phyloP scores from a whole-genome alignment of 345 rosid species.

The Combretum micranthum region DNA sequence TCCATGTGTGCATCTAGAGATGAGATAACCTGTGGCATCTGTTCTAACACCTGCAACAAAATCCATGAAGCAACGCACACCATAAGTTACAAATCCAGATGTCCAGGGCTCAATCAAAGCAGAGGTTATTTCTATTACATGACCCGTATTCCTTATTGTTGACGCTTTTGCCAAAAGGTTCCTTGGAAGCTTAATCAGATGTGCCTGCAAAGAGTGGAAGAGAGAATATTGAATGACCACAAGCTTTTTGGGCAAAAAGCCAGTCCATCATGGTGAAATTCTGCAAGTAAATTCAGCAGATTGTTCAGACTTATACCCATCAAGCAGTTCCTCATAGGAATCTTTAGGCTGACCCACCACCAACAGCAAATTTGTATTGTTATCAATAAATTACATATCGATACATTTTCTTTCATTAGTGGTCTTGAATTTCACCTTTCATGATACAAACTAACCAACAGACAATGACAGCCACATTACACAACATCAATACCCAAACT shows the following conservation, averaged over 20 bases:
- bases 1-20: constrained; percentile 80
- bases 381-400: too few relatives aligned
- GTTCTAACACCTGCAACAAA: constrained; percentile 52
- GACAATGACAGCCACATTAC: too few relatives aligned
- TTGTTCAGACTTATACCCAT: too few relatives aligned
- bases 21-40: constrained; percentile 75
- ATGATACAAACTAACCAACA: too few relatives aligned
- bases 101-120: not conserved
- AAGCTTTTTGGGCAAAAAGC: not conserved
- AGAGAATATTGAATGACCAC: not conserved
- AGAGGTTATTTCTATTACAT: constrained; percentile 29
- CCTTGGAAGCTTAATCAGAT: constrained; percentile 66
- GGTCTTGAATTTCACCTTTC: too few relatives aligned
- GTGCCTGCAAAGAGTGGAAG: constrained; percentile 32
- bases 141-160: constrained; percentile 63
- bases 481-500: too few relatives aligned
- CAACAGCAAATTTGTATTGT: too few relatives aligned
- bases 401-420: too few relatives aligned
- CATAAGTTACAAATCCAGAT: not conserved
- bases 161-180: constrained; percentile 71
- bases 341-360: too few relatives aligned
- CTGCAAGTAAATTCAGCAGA: not conserved
- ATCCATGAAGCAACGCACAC: not conserved
- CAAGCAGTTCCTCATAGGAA: too few relatives aligned
- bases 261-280: not conserved